These are phyloP conservation scores for Aspergillus awamori DNA, from an alignment of 2,329 filamentous ascomycete species.

Conservation along the genomic window DNA sequence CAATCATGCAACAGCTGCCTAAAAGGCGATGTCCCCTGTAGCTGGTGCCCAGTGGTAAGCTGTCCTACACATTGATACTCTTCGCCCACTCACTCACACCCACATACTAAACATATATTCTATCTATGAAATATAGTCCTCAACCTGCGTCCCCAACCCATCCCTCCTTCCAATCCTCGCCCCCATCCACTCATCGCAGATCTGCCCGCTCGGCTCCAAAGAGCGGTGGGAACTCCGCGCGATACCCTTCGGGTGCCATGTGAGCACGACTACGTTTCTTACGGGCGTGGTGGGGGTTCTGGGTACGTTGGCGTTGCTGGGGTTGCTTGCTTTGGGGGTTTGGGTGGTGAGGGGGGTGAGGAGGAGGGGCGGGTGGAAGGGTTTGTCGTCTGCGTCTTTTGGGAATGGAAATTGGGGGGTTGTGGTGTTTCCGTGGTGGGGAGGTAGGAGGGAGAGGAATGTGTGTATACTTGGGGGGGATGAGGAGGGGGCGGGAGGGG, in stretches of 20 bases:
- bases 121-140: constrained; percentile 31
- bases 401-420: not conserved
- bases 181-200: constrained; percentile 36
- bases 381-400: not conserved
- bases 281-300: constrained; percentile 37
- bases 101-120: too few relatives aligned
- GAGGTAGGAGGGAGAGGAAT: constrained; percentile 15
- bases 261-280: constrained; percentile 45
- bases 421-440: constrained; percentile 2
- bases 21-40: constrained; percentile 36
- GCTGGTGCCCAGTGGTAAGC: constrained; percentile 44
- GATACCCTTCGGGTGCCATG: constrained; percentile 43
- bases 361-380: constrained; percentile 14
- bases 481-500: constrained; percentile 1
- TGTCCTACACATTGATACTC: too few relatives aligned
- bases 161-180: constrained; percentile 42
- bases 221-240: constrained; percentile 49
- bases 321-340: constrained; percentile 21
- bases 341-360: constrained; percentile 20
- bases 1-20: constrained; percentile 41
- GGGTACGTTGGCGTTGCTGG: constrained; percentile 31
- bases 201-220: constrained; percentile 44
- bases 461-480: constrained; percentile 17
- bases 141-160: constrained; percentile 44
- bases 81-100: too few relatives aligned